Conservation (phyloP, 1,284 basidiomycete species). For the Xerocomus nothofagi region DNA sequence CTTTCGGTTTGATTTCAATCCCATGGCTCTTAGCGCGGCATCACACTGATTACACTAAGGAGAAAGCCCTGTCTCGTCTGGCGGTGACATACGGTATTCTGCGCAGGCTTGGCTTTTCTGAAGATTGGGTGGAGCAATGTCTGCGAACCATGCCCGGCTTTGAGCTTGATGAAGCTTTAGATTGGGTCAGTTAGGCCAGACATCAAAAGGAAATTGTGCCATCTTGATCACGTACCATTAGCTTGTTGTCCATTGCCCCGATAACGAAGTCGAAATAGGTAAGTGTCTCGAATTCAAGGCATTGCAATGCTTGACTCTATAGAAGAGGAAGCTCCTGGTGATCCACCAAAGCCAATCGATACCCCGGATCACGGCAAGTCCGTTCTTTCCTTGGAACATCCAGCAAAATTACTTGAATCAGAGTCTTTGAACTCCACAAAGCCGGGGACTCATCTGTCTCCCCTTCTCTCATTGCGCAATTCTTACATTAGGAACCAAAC, state of each 20-base stretch:
- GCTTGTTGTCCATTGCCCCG: slow-evolving; percentile 70
- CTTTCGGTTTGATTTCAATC: slow-evolving; percentile 4
- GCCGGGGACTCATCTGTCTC: slow-evolving; percentile 40
- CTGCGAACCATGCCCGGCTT: slow-evolving; percentile 61
- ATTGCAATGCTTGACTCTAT: slow-evolving; percentile 6
- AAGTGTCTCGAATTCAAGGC: slow-evolving; percentile 8
- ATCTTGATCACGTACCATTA: slow-evolving; percentile 35
- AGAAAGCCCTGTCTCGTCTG: slow-evolving; percentile 72
- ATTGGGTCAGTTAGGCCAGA: slow-evolving; percentile 76
- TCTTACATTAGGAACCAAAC: slow-evolving; percentile 12
- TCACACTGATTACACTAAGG: slow-evolving; percentile 54
- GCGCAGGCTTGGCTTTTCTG: slow-evolving; percentile 80
- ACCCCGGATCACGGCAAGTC: slow-evolving; percentile 1
- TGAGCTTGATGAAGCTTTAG: slow-evolving; percentile 88
- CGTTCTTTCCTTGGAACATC: slow-evolving; percentile 1
- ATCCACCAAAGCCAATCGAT: slow-evolving; percentile 4
- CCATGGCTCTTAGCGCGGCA: slow-evolving; percentile 35
- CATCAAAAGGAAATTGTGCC: not conserved
- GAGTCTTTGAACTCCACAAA: slow-evolving; percentile 15
- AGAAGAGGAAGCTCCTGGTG: slow-evolving; percentile 13
- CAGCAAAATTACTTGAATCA: not conserved
- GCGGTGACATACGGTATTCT: slow-evolving; percentile 83
- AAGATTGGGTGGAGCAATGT: slow-evolving; percentile 70
- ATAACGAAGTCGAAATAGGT: slow-evolving; percentile 57
- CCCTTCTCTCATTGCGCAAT: slow-evolving; percentile 37